Evolutionary conservation across 2,329 filamentous ascomycete species (phyloP).

Genomic region (Aspergillus persii): DNA sequence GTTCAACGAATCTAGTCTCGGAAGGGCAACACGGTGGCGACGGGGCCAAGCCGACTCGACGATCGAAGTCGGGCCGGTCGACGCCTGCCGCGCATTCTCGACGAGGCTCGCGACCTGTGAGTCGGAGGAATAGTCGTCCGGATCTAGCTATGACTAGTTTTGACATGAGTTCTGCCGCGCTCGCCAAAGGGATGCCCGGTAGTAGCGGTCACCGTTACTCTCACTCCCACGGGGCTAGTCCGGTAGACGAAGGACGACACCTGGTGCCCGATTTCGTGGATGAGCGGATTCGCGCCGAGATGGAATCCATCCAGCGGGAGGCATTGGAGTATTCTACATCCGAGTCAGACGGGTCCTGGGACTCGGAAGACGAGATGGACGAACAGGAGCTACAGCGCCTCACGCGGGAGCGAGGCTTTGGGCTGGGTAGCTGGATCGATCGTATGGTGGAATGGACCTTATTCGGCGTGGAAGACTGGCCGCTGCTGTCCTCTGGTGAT

Average conservation of each 20-base stretch:
- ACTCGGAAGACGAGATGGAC: conserved; percentile 39
- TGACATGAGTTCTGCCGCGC: conserved; percentile 9
- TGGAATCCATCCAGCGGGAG: conserved; percentile 30
- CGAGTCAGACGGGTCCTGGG: conserved; percentile 14
- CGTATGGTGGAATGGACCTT: conserved; percentile 57
- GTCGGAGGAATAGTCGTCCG: conserved; percentile 29
- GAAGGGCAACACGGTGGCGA: conserved; percentile 36
- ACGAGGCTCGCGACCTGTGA: conserved; percentile 30
- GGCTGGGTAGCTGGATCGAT: conserved; percentile 58
- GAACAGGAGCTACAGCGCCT: conserved; percentile 55
- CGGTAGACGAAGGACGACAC: conserved; percentile 12
- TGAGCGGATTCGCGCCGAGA: conserved; percentile 39
- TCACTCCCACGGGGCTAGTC: not conserved
- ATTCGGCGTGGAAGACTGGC: conserved; percentile 52
- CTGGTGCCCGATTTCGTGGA: conserved; percentile 53
- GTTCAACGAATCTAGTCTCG: conserved; percentile 52
- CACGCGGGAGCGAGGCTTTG: conserved; percentile 52
- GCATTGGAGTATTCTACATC: conserved; percentile 17
- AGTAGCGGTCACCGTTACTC: not conserved
- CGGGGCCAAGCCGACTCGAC: conserved; percentile 24
- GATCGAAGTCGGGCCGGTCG: conserved; percentile 35
- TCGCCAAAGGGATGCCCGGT: not conserved
- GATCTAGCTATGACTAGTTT: conserved; percentile 19
- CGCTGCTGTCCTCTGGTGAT: conserved; percentile 14
- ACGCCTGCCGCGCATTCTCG: conserved; percentile 35